phyloP scores from a whole-genome alignment of 1,284 basidiomycete genomes.

The Rhodotorula sp. region DNA sequence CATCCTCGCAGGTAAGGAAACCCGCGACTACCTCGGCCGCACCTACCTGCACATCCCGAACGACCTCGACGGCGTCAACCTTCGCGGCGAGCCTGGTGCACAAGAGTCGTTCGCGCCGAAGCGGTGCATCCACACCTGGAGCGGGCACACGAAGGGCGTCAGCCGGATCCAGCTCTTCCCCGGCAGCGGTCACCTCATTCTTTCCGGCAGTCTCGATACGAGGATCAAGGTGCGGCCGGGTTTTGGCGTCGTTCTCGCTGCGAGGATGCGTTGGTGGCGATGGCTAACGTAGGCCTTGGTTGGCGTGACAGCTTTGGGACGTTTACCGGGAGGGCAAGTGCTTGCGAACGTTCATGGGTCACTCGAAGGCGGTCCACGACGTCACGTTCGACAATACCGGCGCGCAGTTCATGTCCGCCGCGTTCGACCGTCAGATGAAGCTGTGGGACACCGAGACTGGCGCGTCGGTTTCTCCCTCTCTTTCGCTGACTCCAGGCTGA shows the following conservation, averaged over 20 bases:
- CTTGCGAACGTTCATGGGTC: slow-evolving; percentile 94
- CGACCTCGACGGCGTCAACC: slow-evolving; percentile 54
- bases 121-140: slow-evolving; percentile 94
- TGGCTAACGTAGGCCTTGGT: too few species aligned
- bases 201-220: slow-evolving; percentile 96
- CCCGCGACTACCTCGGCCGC: slow-evolving; percentile 95
- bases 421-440: slow-evolving; percentile 95
- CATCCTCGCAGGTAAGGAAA: slow-evolving; percentile 65
- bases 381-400: slow-evolving; percentile 93
- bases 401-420: slow-evolving; percentile 82
- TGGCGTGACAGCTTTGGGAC: slow-evolving; percentile 97
- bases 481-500: background rate
- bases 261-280: too few species aligned
- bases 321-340: slow-evolving; percentile 96
- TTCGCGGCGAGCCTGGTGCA: slow-evolving; percentile 7
- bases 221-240: slow-evolving; percentile 79
- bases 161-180: slow-evolving; percentile 92
- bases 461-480: slow-evolving; percentile 4
- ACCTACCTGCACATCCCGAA: slow-evolving; percentile 95
- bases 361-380: slow-evolving; percentile 94
- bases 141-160: slow-evolving; percentile 94
- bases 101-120: slow-evolving; percentile 88
- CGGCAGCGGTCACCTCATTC: slow-evolving; percentile 82
- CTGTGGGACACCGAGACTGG: slow-evolving; percentile 99
- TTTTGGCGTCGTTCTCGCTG: slow-evolving; percentile 2